These are phyloP conservation scores for Glycine soja DNA, from an alignment of 306 rosid genomes.

Conservation along the genomic window DNA sequence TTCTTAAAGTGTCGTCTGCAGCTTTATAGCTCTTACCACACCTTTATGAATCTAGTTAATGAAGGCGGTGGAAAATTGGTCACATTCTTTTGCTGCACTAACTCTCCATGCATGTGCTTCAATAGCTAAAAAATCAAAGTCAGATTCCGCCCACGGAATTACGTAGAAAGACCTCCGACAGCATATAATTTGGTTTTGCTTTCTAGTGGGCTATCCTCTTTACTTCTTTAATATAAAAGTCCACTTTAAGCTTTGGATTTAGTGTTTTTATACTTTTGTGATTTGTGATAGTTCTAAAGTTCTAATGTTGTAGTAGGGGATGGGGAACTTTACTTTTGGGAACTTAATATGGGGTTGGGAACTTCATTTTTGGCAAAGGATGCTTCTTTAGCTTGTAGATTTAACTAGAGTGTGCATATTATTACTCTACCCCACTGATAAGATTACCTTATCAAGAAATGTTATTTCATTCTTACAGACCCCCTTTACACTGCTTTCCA, in stretches of 20 bases:
- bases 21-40: not conserved
- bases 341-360: not conserved
- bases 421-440: not conserved
- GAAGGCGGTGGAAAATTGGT: slow-evolving; percentile 12
- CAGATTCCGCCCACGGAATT: not conserved
- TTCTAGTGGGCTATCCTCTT: not conserved
- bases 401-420: not conserved
- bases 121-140: not conserved
- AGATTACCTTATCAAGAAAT: slow-evolving; percentile 30
- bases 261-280: not conserved
- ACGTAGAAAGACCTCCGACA: not conserved
- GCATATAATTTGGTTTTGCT: not conserved
- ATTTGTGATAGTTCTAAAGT: not conserved
- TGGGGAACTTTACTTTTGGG: too few relatives aligned
- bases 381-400: not conserved
- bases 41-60: slow-evolving; percentile 17
- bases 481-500: slow-evolving; percentile 77
- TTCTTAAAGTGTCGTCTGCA: slow-evolving; percentile 3
- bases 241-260: slow-evolving; percentile 1
- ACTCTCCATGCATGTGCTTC: slow-evolving; percentile 18
- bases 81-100: not conserved
- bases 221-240: not conserved
- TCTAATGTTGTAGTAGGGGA: not conserved
- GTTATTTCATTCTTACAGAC: slow-evolving; percentile 55
- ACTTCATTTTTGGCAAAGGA: not conserved